Evolutionary conservation across 768 basidiomycete genomes (phyloP).

Genomic region (Mycena indigotica): DNA sequence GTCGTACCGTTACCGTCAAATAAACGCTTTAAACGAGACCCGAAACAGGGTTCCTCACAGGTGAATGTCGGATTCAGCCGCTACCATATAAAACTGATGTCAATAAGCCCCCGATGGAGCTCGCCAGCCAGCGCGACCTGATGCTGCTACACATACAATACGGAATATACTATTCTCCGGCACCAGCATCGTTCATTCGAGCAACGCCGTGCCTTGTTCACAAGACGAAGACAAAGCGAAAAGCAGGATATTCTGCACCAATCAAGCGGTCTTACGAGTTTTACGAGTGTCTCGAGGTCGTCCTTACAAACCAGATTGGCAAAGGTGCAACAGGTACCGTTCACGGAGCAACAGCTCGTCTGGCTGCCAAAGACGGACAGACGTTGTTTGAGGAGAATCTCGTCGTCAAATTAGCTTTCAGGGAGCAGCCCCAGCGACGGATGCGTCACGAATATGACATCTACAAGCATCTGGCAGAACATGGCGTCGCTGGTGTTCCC

Average conservation of each 20-base stretch:
- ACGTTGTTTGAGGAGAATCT: neutral
- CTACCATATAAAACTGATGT: no score
- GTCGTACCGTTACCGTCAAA: neutral
- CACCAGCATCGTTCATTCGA: neutral
- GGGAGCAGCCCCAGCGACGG: conserved; percentile 6
- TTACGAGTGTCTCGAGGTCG: conserved; percentile 9
- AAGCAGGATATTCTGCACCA: neutral
- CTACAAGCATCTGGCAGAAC: conserved; percentile 4
- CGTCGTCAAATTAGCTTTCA: conserved; percentile 22
- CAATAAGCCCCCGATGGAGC: neutral
- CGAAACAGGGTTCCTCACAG: neutral
- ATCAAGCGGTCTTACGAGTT: conserved; percentile 6
- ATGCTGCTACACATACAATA: neutral
- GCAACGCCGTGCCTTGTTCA: neutral
- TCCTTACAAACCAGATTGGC: conserved; percentile 16
- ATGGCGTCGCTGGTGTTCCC: conserved; percentile 17
- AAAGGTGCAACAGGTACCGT: conserved; percentile 15
- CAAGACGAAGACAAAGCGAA: neutral
- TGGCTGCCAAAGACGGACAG: neutral
- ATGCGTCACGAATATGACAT: conserved; percentile 21
- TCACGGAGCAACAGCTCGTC: conserved; percentile 8
- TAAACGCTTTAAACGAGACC: neutral
- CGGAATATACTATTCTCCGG: neutral
- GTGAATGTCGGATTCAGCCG: no score
- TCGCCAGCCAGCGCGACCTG: neutral